Evolutionary conservation across 2,329 filamentous ascomycete genomes (phyloP), one percentile per base, ranked within the genome.

Genomic region (Lasiodiplodia sp.): DNA sequence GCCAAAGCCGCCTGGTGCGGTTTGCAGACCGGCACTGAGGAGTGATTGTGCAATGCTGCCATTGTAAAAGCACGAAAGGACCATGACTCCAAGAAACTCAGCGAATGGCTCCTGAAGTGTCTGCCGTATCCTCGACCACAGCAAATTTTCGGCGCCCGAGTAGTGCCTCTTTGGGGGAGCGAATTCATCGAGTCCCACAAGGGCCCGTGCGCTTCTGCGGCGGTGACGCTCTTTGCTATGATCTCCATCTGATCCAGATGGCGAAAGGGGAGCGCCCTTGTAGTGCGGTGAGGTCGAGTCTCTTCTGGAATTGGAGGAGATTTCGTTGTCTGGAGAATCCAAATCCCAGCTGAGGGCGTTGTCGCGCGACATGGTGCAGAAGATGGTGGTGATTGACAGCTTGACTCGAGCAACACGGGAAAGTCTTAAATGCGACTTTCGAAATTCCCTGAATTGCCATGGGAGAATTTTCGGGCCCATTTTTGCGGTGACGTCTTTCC

Each of bases 11-110:
- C 82, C 81, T 0, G 81, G 82, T 6, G 81, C 82, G 14, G 75
- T 75, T 8, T 71, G 74, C 65, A 80, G 74, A 0, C 77, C 77
- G 0, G 75, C 74, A 37, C 76, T 79, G 28, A 83, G 73, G 18
- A 83, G 63, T 0, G 82, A 81, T 68, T 83, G 82, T 2, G 82
- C 82, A 16, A 83, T 80, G 34, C 77, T 75, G 6, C 81, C 82
- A 70, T 81, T 81, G 69, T 83, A 84, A 67, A 81, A 74, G 3
- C 82, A 77, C 74, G 83, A 77, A 37, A 82, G 58, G 2, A 62
- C 77, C 23, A 79, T 76, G 0, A 77, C 76, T 2, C 81, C 82
- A 71, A 79, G 82, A 71, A 83, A 83, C 69, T 83, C 82, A 0
- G 80, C 78, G 38, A 83, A 81, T 0, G 81, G 81, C 70, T 83